These are phyloP conservation scores for Picea abies DNA, from an alignment of 83 land plant species.

Conservation along the genomic window DNA sequence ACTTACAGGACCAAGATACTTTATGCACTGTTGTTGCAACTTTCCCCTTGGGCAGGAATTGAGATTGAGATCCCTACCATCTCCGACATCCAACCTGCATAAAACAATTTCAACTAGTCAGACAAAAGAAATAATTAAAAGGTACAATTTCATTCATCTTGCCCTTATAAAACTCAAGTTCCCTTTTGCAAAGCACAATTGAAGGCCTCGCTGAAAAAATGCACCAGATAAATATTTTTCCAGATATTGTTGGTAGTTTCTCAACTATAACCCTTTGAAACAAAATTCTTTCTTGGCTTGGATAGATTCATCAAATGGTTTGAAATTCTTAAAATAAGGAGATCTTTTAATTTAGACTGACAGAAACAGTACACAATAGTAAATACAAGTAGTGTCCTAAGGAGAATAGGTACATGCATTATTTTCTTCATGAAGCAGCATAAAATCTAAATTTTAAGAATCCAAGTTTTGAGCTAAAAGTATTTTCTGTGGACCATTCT, in stretches of 20 bases:
- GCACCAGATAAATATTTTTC: too few relatives aligned
- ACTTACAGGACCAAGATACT: constrained; percentile 74
- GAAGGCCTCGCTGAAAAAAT: too few relatives aligned
- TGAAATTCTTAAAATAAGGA: too few relatives aligned
- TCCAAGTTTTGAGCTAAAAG: too few relatives aligned
- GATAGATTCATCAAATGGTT: too few relatives aligned
- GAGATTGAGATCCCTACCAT: constrained; percentile 64
- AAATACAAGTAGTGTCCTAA: neutral
- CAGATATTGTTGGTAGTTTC: too few relatives aligned
- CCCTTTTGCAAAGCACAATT: neutral
- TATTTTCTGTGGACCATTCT: neutral
- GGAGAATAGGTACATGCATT: neutral
- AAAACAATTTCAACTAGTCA: neutral
- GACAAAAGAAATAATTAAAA: neutral
- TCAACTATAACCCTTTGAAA: too few relatives aligned
- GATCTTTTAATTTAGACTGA: too few relatives aligned
- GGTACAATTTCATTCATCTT: neutral
- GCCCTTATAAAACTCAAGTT: neutral
- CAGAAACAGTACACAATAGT: neutral
- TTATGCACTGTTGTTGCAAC: constrained; percentile 48
- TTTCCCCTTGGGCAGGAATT: constrained; percentile 49
- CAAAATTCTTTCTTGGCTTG: too few relatives aligned
- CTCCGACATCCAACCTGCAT: constrained; percentile 83
- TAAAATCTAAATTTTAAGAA: neutral
- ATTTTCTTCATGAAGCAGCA: neutral